Conservation (phyloP, 352 stramenopile genomes). For the Globisporangium nodosum region DNA sequence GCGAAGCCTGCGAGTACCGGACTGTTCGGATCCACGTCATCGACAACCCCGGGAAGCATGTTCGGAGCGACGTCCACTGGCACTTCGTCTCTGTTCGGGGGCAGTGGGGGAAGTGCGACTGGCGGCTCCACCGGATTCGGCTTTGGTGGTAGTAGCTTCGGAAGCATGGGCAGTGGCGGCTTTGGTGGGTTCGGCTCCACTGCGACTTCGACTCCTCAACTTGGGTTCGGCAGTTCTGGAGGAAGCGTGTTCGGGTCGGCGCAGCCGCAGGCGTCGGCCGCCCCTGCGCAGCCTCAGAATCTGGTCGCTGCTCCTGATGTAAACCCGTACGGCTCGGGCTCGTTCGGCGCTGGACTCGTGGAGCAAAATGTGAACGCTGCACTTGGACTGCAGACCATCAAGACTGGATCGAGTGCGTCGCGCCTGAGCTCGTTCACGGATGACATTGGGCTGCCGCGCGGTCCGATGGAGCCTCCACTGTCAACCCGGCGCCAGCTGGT, state of each 20-base stretch:
- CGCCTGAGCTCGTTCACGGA: slow-evolving; percentile 55
- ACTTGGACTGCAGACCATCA: slow-evolving; percentile 53
- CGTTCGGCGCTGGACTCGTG: slow-evolving; percentile 47
- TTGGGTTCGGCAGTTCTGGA: slow-evolving; percentile 12
- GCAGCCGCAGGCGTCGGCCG: slow-evolving; percentile 46
- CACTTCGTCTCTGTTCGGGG: slow-evolving; percentile 37
- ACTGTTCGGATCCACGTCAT: slow-evolving; percentile 32
- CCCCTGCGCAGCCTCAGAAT: slow-evolving; percentile 31
- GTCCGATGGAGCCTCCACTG: slow-evolving; percentile 46
- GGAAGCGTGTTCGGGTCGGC: slow-evolving; percentile 15
- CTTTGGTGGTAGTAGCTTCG: slow-evolving; percentile 36
- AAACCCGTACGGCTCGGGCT: slow-evolving; percentile 60
- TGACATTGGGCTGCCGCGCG: slow-evolving; percentile 64
- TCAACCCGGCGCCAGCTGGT: slow-evolving; percentile 52
- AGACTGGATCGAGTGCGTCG: slow-evolving; percentile 37
- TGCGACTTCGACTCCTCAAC: slow-evolving; percentile 10
- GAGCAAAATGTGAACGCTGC: slow-evolving; percentile 58
- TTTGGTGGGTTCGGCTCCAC: slow-evolving; percentile 45
- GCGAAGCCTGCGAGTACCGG: slow-evolving; percentile 27
- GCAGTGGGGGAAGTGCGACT: slow-evolving; percentile 17
- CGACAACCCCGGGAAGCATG: slow-evolving; percentile 19
- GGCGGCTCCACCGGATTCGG: slow-evolving; percentile 33
- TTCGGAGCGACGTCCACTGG: slow-evolving; percentile 29
- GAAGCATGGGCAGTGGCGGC: slow-evolving; percentile 19
- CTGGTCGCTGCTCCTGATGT: slow-evolving; percentile 48